Evolutionary conservation across 129 eudicot genomes (phyloP).

Genomic region (Escallonia herrerae): DNA sequence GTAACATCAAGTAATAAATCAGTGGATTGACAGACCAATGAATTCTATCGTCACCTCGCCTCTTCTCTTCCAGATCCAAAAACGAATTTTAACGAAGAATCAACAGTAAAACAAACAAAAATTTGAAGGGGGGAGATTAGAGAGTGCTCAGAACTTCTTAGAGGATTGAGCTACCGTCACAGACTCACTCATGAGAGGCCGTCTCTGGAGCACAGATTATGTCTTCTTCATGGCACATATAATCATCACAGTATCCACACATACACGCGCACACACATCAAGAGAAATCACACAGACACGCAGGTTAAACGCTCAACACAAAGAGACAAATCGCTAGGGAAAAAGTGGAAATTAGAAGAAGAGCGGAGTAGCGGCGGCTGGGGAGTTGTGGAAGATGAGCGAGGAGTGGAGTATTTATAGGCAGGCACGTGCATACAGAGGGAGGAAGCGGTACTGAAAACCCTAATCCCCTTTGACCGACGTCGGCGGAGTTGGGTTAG

Average conservation of each 20-base stretch:
- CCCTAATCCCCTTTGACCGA: no score
- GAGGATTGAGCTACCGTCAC: constrained; percentile 49
- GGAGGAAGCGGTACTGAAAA: no score
- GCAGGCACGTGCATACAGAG: no score
- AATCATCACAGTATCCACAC: background rate
- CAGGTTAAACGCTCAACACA: background rate
- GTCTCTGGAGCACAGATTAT: constrained; percentile 26
- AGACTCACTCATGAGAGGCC: constrained; percentile 5
- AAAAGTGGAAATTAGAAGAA: background rate
- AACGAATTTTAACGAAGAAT: background rate
- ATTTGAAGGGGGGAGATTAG: background rate
- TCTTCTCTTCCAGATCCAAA: background rate
- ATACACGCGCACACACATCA: background rate
- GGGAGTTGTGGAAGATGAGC: background rate
- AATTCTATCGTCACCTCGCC: constrained; percentile 40
- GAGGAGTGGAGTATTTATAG: no score
- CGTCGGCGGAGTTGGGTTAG: no score
- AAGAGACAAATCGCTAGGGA: background rate
- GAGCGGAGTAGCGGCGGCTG: background rate
- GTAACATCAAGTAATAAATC: constrained; percentile 23
- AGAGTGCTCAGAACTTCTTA: constrained; percentile 63
- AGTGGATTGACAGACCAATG: constrained; percentile 46
- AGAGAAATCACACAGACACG: background rate
- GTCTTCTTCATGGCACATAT: constrained; percentile 25
- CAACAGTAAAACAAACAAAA: background rate